Percentiles rank a stretch among this genome's conserved stretches.
These are phyloP conservation scores for Isatis lusitanica DNA, from an alignment of 441 rosid species.

Conservation along the genomic window DNA sequence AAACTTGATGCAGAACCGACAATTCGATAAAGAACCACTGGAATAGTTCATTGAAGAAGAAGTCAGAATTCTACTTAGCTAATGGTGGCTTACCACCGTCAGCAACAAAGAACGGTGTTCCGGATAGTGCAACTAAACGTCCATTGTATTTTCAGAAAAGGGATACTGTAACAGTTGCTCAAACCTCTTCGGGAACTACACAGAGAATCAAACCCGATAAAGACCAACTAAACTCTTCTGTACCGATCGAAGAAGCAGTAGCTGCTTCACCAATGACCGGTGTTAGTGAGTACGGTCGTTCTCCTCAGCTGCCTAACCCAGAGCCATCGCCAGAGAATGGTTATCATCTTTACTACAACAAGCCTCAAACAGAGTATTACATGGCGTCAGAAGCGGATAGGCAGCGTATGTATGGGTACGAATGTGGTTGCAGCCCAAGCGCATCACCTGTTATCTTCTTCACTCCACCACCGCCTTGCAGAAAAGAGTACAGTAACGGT, in stretches of 20 bases:
- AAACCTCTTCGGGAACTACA: constrained; percentile 51
- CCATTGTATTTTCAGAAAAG: constrained; percentile 39
- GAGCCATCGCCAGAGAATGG: constrained; percentile 40
- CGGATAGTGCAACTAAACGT: constrained; percentile 45
- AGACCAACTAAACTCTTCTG: constrained; percentile 46
- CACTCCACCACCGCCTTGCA: constrained; percentile 64
- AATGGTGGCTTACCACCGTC: constrained; percentile 83
- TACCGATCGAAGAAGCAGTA: constrained; percentile 43
- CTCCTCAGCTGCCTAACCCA: constrained; percentile 39
- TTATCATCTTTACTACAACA: constrained; percentile 34
- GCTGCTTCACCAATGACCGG: constrained; percentile 48
- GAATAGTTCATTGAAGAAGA: constrained; percentile 98
- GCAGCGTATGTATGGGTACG: constrained; percentile 38
- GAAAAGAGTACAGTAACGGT: constrained; percentile 48
- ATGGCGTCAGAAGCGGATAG: constrained; percentile 42
- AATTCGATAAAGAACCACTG: constrained; percentile 96
- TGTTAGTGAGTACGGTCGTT: constrained; percentile 48
- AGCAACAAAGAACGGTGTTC: constrained; percentile 46
- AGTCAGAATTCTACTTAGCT: constrained; percentile 67
- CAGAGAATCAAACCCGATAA: constrained; percentile 48
- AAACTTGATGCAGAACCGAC: constrained; percentile 69
- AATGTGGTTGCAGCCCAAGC: constrained; percentile 48
- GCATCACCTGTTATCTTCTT: constrained; percentile 67
- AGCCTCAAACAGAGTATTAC: constrained; percentile 37
- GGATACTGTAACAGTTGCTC: constrained; percentile 51